A percentile compares a stretch with the other conserved stretches of the same genome.
These are phyloP conservation scores for Cymbidium sinense DNA, from an alignment of 106 monocot species.

Conservation along the genomic window DNA sequence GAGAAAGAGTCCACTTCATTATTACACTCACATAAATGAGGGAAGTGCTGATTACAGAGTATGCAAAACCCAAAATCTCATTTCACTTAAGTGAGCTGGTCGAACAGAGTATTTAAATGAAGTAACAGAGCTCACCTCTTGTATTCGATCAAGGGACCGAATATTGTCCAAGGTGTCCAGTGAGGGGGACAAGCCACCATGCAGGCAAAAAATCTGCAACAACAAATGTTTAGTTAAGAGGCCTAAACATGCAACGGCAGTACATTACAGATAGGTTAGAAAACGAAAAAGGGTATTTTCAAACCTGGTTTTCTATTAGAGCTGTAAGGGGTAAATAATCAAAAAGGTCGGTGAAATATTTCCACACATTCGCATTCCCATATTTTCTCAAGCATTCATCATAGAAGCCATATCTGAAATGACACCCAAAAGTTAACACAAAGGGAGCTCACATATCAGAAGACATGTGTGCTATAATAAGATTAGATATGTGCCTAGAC, in stretches of 20 bases:
- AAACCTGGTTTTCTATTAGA: slow-evolving; percentile 74
- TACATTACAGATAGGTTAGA: not conserved
- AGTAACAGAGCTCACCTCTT: slow-evolving; percentile 40
- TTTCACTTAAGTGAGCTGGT: not conserved
- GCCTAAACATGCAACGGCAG: not conserved
- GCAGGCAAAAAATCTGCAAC: slow-evolving; percentile 56
- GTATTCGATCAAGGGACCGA: slow-evolving; percentile 64
- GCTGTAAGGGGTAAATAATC: slow-evolving; percentile 77
- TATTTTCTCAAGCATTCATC: slow-evolving; percentile 85
- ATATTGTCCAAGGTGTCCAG: slow-evolving; percentile 68
- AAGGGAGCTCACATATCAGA: not conserved
- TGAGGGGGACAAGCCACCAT: slow-evolving; percentile 71
- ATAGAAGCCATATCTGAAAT: slow-evolving; percentile 72
- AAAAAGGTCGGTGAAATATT: slow-evolving; percentile 78
- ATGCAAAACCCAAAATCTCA: not conserved
- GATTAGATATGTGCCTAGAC: not conserved
- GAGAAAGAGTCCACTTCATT: not conserved
- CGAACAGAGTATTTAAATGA: not conserved
- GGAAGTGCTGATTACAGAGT: not conserved
- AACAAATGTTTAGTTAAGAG: slow-evolving; percentile 4
- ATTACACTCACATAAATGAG: not conserved
- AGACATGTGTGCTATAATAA: not conserved
- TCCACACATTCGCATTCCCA: slow-evolving; percentile 84
- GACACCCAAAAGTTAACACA: slow-evolving; percentile 5
- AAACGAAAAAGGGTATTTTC: slow-evolving; percentile 1